A percentile compares a stretch with the other conserved stretches of the same genome.
Evolutionary conservation across 352 stramenopile species (phyloP).

Genomic region (Phytophthora kernoviae): DNA sequence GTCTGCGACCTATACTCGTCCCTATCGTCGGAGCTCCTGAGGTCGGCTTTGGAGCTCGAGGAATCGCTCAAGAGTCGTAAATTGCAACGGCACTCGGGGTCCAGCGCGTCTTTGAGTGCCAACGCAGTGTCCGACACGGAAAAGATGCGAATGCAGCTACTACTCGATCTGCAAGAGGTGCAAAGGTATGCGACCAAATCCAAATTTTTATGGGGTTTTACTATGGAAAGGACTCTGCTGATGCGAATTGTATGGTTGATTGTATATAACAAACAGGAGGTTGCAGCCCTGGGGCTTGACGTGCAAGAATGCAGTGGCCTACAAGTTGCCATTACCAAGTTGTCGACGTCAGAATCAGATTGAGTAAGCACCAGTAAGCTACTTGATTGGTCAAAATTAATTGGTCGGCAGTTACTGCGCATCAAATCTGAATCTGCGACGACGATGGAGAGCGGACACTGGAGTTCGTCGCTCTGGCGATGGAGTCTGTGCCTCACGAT

Average conservation of each 20-base stretch:
- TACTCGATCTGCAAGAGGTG: conserved; percentile 78
- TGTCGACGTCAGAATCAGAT: conserved; percentile 28
- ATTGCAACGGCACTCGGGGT: conserved; percentile 59
- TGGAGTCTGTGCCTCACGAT: conserved; percentile 66
- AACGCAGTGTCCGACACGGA: conserved; percentile 76
- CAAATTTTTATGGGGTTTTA: too few relatives aligned
- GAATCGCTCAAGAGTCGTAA: conserved; percentile 90
- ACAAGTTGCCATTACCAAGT: conserved; percentile 27
- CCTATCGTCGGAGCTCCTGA: conserved; percentile 73
- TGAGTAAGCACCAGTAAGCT: too few relatives aligned
- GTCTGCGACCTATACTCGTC: conserved; percentile 67
- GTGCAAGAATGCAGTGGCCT: conserved; percentile 38
- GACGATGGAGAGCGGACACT: conserved; percentile 35
- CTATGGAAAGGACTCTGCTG: too few relatives aligned
- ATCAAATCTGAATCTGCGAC: conserved; percentile 19
- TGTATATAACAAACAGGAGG: conserved; percentile 40
- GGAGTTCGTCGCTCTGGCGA: conserved; percentile 52
- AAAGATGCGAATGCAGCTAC: conserved; percentile 85
- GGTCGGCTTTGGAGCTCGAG: conserved; percentile 80
- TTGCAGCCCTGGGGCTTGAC: conserved; percentile 50
- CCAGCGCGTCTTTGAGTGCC: conserved; percentile 15
- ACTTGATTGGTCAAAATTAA: conserved; percentile 39
- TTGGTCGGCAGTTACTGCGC: conserved; percentile 25
- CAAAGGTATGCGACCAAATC: conserved; percentile 59
- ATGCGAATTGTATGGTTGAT: conserved; percentile 6